phyloP scores from a whole-genome alignment of 495 filamentous ascomycete genomes.

The Jackrogersella minutella region DNA sequence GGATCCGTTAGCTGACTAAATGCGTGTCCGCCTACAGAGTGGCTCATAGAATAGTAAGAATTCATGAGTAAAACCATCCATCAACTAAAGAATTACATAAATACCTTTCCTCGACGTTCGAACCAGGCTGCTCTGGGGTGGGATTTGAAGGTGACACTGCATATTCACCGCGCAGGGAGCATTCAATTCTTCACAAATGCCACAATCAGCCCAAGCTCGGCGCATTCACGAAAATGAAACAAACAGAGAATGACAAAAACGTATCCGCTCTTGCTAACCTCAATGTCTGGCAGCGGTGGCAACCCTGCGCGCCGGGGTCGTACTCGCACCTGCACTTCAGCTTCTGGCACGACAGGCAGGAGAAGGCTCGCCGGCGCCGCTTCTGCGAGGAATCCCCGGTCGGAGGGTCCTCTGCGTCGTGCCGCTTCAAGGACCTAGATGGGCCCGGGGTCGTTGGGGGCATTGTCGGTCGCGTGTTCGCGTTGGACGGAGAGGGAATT shows the following conservation, averaged over 20 bases:
- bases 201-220: constrained; percentile 5
- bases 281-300: constrained; percentile 44
- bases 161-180: constrained; percentile 41
- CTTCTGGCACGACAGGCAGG: constrained; percentile 43
- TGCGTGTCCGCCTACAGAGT: background rate
- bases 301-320: constrained; percentile 38
- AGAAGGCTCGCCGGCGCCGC: constrained; percentile 42
- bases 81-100: background rate
- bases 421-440: constrained; percentile 15
- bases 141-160: constrained; percentile 4
- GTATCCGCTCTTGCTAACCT: constrained; percentile 27
- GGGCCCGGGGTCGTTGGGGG: background rate
- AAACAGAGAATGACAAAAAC: background rate
- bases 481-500: background rate
- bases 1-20: constrained; percentile 7
- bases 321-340: constrained; percentile 46
- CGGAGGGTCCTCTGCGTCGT: constrained; percentile 9
- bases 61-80: background rate
- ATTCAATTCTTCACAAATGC: constrained; percentile 36
- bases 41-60: too few relatives aligned
- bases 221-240: too few relatives aligned
- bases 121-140: constrained; percentile 3
- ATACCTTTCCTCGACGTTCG: constrained; percentile 43
- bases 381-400: constrained; percentile 20
- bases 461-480: too few relatives aligned